phyloP scores from a whole-genome alignment of 306 rosid species.

The Carpinus fangiana region DNA sequence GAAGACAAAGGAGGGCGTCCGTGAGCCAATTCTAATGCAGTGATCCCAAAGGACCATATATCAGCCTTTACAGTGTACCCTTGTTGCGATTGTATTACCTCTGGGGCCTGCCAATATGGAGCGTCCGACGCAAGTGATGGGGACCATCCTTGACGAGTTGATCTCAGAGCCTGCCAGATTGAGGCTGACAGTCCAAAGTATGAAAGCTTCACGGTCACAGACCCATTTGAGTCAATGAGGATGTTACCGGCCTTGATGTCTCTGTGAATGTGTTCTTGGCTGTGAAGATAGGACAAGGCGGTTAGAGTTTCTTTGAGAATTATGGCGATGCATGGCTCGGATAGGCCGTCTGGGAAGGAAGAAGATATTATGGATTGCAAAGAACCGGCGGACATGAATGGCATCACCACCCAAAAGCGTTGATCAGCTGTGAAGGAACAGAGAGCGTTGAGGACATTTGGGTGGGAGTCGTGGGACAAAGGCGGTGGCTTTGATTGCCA shows the following conservation, averaged over 20 bases:
- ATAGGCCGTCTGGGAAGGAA: constrained; percentile 45
- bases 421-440: constrained; percentile 57
- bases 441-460: constrained; percentile 56
- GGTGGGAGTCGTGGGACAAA: constrained; percentile 43
- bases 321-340: constrained; percentile 52
- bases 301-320: constrained; percentile 49
- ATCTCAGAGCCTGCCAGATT: constrained; percentile 35
- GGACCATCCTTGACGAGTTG: neutral
- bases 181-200: constrained; percentile 66
- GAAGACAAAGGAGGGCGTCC: constrained; percentile 69
- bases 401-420: constrained; percentile 77
- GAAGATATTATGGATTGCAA: constrained; percentile 55
- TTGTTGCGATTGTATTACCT: constrained; percentile 51
- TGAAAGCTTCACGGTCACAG: constrained; percentile 43
- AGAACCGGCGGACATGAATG: constrained; percentile 67
- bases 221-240: constrained; percentile 52
- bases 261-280: constrained; percentile 61
- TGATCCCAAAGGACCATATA: constrained; percentile 73
- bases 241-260: constrained; percentile 69
- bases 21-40: constrained; percentile 61
- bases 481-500: constrained; percentile 69
- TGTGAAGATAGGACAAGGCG: constrained; percentile 66
- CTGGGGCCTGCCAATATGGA: constrained; percentile 78
- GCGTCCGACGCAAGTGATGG: constrained; percentile 29
- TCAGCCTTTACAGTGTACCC: constrained; percentile 35